Base-by-base conservation (phyloP, 1,284 basidiomycete genomes). In the Leccinum ponderosum region DNA sequence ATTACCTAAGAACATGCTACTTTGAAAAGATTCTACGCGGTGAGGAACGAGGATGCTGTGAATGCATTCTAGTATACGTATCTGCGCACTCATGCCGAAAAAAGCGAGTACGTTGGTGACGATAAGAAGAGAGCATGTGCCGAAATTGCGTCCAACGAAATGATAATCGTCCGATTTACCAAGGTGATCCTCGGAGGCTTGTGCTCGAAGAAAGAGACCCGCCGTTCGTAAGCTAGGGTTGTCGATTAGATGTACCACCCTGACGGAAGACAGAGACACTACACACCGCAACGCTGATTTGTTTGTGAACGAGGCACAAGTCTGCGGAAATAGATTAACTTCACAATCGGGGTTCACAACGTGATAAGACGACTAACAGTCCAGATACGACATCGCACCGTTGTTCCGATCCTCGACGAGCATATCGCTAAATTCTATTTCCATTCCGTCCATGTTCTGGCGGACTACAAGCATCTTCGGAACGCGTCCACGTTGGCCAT, bases 321-420 rank as follows among this genome's bases (percentile, higher is more conserved):
- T 83, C 83, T 85, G 58, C 15, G 17, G 52, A 44, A 52, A 42
- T 58, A 78, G 76, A 11, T 27, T 9, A 25, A 20, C 14, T 78
- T 62, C 29, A 78, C 14, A 20, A 33, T 15, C 22, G 42, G n/a
- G 53, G 50, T 42, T 25, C 48, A 31, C 17, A 42, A 35, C 48
- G 53, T 51, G 47, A 65, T 53, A 37, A 56, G 42, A 31, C 68
- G 57, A 82, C 89, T 72, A 70, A 95, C 94, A 94, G 73, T 96
- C 93, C 6, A 89, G 76, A 76, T 95, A 95, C 1, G 90, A 88
- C 86, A 97, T 87, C 0, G 91, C 91, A 52, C 94, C 96, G 70
- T 98, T 98, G 75, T 99, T 99, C 74, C 91, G 87, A 77, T 99
- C 97, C 78, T 99, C 97, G 12, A 98, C 87, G 14, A 99, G 81